Base-by-base conservation (phyloP, 371 early-diverging fungal species). In the Mucor irregularis region DNA sequence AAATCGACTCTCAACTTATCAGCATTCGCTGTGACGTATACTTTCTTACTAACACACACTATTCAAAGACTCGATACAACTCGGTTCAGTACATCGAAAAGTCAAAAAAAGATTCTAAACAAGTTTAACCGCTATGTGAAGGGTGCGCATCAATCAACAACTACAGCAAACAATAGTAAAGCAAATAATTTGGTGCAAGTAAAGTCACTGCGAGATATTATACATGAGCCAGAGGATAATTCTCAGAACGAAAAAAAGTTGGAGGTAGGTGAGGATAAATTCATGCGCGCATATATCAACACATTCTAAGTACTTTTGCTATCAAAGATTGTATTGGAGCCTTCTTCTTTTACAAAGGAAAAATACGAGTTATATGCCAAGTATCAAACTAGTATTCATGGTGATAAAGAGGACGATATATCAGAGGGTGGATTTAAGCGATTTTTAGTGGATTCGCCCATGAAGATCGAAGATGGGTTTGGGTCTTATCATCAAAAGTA, bases 401-500 rank as follows among this genome's bases (percentile, higher is more conserved):
- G 86, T 5, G 96, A 96, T 53, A 61, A 74, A n/a, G 74, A 73
- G 4, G 58, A 64, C 5, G 81, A 86, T 19, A 53, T 88, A 30
- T 74, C 78, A 3, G 62, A 64, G 19, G 13, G 43, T 3, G 62
- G 76, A 1, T 97, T 89, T 65, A 72, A 53, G 11, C 62, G 80
- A 17, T 97, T 97, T 60, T 71, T 97, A 14, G 86, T 92, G 21
- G 77, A 81, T 28, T 76, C 90, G 3, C 96, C 97, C 2, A 50
- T 95, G 30, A 66, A 75, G 54, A 48, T 47, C 8, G 29, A 51
- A 33, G 21, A 39, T 22, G 24, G 31, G 1, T 90, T 76, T 65
- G 96, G 96, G 13, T 82, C 90, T 0, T 96, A 87, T 64, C 97
- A 97, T 65, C 94, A 93, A 76, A 86, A 86, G 55, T 95, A 95